Evolutionary conservation across 805 yeast species (phyloP), one percentile per base, ranked within the genome.

Genomic region (Yarrowia sp.): DNA sequence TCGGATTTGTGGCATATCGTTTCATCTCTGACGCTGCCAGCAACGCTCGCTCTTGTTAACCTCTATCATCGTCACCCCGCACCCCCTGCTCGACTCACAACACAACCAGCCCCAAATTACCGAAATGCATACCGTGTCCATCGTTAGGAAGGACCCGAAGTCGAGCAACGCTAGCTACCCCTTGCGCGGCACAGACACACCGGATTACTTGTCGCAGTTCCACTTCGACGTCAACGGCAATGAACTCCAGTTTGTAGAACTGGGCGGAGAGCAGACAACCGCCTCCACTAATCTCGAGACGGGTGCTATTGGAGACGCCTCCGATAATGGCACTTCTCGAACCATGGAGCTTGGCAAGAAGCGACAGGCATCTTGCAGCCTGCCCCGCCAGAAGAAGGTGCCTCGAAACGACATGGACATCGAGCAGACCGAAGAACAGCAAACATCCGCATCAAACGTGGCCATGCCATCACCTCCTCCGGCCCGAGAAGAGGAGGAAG

Each of bases 401-500:
- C 56, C 67, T 12, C 56, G 67, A 40, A 63, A 38, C 19, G 67
- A 63, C 22, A 45, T 59, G 65, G 65, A 59, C 5, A 59, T 59
- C 35, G 56, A 63, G 16, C 55, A 63, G 38, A 11, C 46, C n/a
- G 67, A 63, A 56, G 67, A 63, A 26, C 65, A 59, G 16, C 65
- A 59, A 16, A 59, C 65, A 8, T 59, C 65, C 41, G 52, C 65
- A 43, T 63, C 67, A 22, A 63, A 63, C 38, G 67, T 63, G 40
- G 67, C 67, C 48, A 63, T 63, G 67, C 67, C 67, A 1, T 63
- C 67, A 16, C 67, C 67, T 26, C 67, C 67, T 4, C 67, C 67
- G 3, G 67, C 67, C 15, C 56, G 56, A 15, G 67, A 63, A n/a
- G 67, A 63, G 32, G 67, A 63, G 14, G 67, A 63, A 10, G 67